Base-by-base conservation (phyloP, 768 basidiomycete genomes). In the Podaxis sp. region DNA sequence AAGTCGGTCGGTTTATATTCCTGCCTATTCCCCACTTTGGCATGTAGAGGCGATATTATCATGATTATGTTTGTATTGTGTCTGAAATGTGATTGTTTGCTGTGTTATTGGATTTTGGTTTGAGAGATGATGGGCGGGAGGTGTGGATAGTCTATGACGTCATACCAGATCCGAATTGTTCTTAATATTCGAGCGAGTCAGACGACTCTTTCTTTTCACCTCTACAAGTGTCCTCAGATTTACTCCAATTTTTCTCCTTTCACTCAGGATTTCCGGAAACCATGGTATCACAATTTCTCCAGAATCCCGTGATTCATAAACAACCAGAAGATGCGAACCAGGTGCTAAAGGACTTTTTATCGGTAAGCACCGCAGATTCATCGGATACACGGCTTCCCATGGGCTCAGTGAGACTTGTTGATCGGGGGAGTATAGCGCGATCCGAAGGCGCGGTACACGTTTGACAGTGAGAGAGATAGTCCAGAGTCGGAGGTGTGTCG, bases 401-500 rank as follows among this genome's bases (percentile, higher is more conserved):
- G 24, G 20, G 10, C 30, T 17, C 36, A n/a, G 15, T 5, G n/a
- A 7, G 57, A 12, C 3, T 24, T 20, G 48, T 24, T 54, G 22
- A 22, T 13, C 20, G 50, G 12, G 22, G 7, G 41, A 2, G n/a
- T 55, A 4, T 68, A 87, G 85, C 75, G 77, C 54, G 75, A 81
- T 50, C 85, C 84, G 7, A 74, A 79, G 33, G 75, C 80, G 53
- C 69, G 72, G 38, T 89, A 89, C 72, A 83, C 83, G 2, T 88
- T 90, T 69, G 84, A 88, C 76, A 84, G 82, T 67, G 83, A 85
- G 65, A 78, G 82, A 44, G 83, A 78, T 64, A 83, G 86, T 58
- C 76, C 82, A 11, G 72, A 82, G 66, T 86, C 87, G 4, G 80
- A 87, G 66, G 70, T 89, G 20, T 90, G 87, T 75, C 79, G 87